Evolutionary conservation across 2,329 filamentous ascomycete genomes (phyloP).

Genomic region (Pseudogymnoascus sp.): DNA sequence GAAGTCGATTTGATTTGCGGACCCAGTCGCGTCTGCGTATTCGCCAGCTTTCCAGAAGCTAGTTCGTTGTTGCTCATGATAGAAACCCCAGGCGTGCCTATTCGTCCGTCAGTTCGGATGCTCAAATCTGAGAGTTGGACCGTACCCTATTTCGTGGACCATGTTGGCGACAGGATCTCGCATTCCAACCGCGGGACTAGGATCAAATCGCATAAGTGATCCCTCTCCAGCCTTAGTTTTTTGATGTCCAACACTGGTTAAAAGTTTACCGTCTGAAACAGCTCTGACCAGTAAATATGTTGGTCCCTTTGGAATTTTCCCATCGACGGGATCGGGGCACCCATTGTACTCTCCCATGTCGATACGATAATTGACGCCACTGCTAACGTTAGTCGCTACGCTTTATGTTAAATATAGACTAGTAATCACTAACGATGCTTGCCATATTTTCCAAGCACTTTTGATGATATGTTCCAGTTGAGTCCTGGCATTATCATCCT

Average conservation of each 20-base stretch:
- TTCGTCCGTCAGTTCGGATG: background rate
- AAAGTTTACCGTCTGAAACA: background rate
- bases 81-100: slow-evolving; percentile 9
- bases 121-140: background rate
- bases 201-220: background rate
- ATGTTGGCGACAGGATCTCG: slow-evolving; percentile 9
- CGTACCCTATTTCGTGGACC: slow-evolving; percentile 9
- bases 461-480: background rate
- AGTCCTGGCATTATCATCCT: background rate
- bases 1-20: slow-evolving; percentile 1
- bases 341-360: slow-evolving; percentile 8
- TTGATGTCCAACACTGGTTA: background rate
- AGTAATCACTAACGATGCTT: background rate
- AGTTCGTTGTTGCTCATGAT: slow-evolving; percentile 7
- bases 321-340: background rate
- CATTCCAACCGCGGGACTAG: background rate
- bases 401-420: background rate
- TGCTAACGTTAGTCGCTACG: background rate
- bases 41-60: background rate
- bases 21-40: background rate
- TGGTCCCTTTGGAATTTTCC: background rate
- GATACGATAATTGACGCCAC: slow-evolving; percentile 5
- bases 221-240: background rate
- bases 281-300: background rate
- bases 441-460: background rate